Evolutionary conservation across 2,329 filamentous ascomycete genomes (phyloP).

Genomic region (Metarhizium sp.): DNA sequence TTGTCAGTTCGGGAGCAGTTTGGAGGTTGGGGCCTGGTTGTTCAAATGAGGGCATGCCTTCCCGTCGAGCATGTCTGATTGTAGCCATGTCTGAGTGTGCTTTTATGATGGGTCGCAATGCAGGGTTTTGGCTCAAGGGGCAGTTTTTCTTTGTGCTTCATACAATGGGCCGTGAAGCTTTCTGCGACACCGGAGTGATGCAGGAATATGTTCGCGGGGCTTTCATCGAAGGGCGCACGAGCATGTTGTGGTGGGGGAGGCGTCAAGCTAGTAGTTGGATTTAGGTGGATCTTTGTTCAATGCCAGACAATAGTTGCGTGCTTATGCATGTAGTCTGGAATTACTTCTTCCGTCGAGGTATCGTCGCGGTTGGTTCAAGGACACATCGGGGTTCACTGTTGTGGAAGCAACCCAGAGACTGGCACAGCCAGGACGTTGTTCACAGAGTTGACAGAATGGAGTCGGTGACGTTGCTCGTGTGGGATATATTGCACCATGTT

Average conservation of each 20-base stretch:
- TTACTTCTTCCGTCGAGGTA: no score
- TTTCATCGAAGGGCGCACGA: not conserved
- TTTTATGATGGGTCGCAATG: not conserved
- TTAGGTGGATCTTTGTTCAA: not conserved
- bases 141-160: no score
- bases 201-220: not conserved
- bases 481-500: no score
- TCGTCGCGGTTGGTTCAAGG: no score
- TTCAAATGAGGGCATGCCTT: constrained; percentile 34
- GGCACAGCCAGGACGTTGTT: no score
- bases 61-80: constrained; percentile 41
- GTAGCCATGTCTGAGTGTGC: constrained; percentile 5
- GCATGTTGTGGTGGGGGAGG: not conserved
- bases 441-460: no score
- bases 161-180: not conserved
- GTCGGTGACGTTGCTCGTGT: no score
- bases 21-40: not conserved
- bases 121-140: not conserved
- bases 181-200: not conserved
- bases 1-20: constrained; percentile 1
- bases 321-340: no score
- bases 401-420: no score
- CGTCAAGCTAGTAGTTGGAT: not conserved
- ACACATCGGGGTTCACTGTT: no score
- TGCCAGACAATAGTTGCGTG: no score